A percentile compares a stretch with the other conserved stretches of the same genome.
phyloP scores from a whole-genome alignment of 176 grass and related monocot species.

The Carex littledalei region DNA sequence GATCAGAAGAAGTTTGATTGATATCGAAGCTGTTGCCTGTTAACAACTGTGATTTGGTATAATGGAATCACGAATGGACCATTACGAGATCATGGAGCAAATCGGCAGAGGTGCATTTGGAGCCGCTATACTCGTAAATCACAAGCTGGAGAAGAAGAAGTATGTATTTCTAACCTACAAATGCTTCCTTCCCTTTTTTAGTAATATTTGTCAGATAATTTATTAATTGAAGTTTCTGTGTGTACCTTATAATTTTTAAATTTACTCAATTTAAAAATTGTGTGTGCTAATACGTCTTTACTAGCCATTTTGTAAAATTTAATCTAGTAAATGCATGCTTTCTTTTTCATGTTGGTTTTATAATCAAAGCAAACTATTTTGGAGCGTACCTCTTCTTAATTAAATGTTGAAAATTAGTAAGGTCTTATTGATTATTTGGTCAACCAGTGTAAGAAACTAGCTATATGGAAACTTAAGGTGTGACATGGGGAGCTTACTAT shows the following conservation, averaged over 20 bases:
- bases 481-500: neutral
- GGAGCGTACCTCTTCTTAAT: neutral
- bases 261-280: neutral
- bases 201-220: neutral
- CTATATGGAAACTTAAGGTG: too few relatives aligned
- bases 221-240: neutral
- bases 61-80: slow-evolving; percentile 97
- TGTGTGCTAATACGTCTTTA: neutral
- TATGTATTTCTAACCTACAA: slow-evolving; percentile 21
- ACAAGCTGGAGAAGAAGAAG: slow-evolving; percentile 94
- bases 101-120: slow-evolving; percentile 97
- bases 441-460: neutral
- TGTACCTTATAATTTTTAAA: neutral
- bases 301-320: neutral
- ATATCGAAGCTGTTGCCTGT: neutral
- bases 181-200: slow-evolving; percentile 17
- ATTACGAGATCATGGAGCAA: slow-evolving; percentile 95
- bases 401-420: neutral
- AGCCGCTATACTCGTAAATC: slow-evolving; percentile 97
- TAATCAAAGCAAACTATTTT: neutral
- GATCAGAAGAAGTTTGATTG: slow-evolving; percentile 16
- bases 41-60: slow-evolving; percentile 21
- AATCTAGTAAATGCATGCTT: neutral
- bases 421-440: neutral
- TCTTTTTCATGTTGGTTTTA: neutral